Conservation (phyloP, 768 basidiomycete species). For the Suillus discolor region DNA sequence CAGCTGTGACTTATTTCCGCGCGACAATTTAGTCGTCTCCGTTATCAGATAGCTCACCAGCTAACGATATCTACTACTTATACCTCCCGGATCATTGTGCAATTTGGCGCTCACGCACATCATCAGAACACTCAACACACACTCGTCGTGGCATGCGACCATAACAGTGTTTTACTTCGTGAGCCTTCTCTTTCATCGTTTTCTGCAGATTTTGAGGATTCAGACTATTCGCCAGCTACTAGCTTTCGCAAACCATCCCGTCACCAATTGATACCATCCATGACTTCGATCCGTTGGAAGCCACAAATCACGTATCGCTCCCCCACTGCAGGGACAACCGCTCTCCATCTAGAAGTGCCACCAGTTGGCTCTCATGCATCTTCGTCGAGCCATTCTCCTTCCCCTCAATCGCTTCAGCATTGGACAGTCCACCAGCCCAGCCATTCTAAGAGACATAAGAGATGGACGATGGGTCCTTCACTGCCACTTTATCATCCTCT, state of each 20-base stretch:
- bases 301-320: constrained; percentile 61
- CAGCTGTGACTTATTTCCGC: background rate
- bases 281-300: constrained; percentile 50
- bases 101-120: constrained; percentile 3
- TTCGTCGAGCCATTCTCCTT: constrained; percentile 19
- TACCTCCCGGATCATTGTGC: background rate
- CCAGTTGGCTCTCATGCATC: constrained; percentile 17
- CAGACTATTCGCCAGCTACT: background rate
- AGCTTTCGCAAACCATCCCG: too few relatives aligned
- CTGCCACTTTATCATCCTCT: constrained; percentile 72
- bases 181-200: background rate
- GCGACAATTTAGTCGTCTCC: background rate
- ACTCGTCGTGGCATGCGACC: constrained; percentile 4
- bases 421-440: constrained; percentile 8
- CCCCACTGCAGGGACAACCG: constrained; percentile 41
- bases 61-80: background rate
- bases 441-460: constrained; percentile 18
- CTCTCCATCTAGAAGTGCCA: constrained; percentile 23
- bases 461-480: constrained; percentile 37
- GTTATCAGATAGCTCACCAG: background rate
- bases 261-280: constrained; percentile 1
- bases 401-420: constrained; percentile 17
- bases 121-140: background rate
- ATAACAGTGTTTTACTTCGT: background rate
- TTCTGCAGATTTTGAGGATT: background rate